phyloP scores from a whole-genome alignment of 331 rosid species.

The Dryas integrifolia region DNA sequence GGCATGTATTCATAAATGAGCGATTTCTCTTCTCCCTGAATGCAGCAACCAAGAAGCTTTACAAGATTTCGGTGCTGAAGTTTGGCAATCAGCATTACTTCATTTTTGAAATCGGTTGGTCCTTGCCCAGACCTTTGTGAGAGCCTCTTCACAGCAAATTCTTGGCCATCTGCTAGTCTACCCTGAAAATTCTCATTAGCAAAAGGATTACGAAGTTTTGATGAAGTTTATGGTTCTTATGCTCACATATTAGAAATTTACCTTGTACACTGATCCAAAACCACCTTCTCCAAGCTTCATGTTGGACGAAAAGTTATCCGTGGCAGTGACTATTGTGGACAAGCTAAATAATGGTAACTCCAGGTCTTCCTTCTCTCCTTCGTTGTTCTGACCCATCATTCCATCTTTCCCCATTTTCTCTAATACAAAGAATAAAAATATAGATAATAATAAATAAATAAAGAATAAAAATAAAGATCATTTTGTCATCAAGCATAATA shows the following conservation, averaged over 20 bases:
- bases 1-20: constrained; percentile 27
- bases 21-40: constrained; percentile 25
- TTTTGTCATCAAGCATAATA: background rate
- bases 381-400: background rate
- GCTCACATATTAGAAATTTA: background rate
- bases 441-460: background rate
- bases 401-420: background rate
- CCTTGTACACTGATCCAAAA: constrained; percentile 43
- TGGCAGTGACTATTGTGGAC: constrained; percentile 26
- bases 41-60: constrained; percentile 32
- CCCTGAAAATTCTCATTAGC: constrained; percentile 20
- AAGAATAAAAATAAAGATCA: background rate
- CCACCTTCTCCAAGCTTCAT: constrained; percentile 48
- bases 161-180: constrained; percentile 25
- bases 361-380: constrained; percentile 22
- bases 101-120: constrained; percentile 22
- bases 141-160: constrained; percentile 34
- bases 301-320: constrained; percentile 26
- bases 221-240: background rate
- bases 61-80: constrained; percentile 42
- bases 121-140: constrained; percentile 30
- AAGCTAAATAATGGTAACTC: constrained; percentile 35
- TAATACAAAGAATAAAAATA: background rate
- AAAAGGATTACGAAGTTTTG: background rate
- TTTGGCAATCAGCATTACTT: constrained; percentile 27